Base-by-base conservation (phyloP, 1,284 basidiomycete species). In the Puccinia horiana region DNA sequence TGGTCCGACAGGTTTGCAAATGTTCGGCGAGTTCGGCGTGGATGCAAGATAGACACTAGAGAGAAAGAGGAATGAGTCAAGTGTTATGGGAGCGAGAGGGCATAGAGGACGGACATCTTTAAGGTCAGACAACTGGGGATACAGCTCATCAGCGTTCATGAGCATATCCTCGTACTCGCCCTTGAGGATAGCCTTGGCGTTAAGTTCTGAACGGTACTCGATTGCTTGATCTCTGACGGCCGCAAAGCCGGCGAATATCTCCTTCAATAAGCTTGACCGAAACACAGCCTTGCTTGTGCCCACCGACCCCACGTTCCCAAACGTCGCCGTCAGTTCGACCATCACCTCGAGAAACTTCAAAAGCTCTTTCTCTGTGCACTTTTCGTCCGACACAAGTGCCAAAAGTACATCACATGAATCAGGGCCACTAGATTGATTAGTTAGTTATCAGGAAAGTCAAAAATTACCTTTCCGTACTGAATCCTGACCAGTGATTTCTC, bases 401-500 rank as follows among this genome's bases (percentile, higher is more conserved):
- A n/a, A 40, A 37, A 69, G 40, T 44, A 32, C 40, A 32, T 54
- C 9, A 2, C 70, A 29, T 54, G 32, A 35, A 32, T 35, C 29
- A 37, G 16, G 11, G 1, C 9, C 65, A 47, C 42, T 18, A n/a
- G n/a, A 8, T 69, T 12, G 9, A 35, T 44, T 0, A 78, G 63
- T 8, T 40, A 37, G 40, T 8, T n/a, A 44, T 9, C 42, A 6
- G 29, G 12, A 16, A 58, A 12, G 40, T 3, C 1, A 26, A 20
- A 14, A 0, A 44, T 70, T 26, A 80, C 83, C 23, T 86, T 83
- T 6, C 84, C 85, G 47, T 87, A 86, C 32, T 83, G 84, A 81
- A 87, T 84, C n/a, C 86, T 76, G 0, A 86, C 86, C 8, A 87
- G 75, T 1, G 85, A 85, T 37, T 85, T 81, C 58, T 86, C 85